Evolutionary conservation across 306 rosid genomes (phyloP).

Genomic region (Clitoria ternatea): DNA sequence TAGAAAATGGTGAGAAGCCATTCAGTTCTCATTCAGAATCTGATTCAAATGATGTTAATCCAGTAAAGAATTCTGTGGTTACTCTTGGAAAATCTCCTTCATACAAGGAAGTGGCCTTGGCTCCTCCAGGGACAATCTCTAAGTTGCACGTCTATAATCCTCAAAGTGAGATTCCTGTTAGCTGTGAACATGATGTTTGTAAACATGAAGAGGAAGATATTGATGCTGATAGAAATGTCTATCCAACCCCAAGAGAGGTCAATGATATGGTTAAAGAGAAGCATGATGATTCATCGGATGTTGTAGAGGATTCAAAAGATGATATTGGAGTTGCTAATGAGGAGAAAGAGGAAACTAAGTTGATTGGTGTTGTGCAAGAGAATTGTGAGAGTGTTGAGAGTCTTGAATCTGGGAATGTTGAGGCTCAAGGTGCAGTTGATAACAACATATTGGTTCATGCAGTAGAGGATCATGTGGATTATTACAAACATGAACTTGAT

Average conservation of each 20-base stretch:
- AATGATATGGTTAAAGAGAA: slow-evolving; percentile 38
- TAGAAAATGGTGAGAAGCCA: slow-evolving; percentile 38
- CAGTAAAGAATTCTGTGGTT: slow-evolving; percentile 51
- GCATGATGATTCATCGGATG: slow-evolving; percentile 30
- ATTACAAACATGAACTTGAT: slow-evolving; percentile 36
- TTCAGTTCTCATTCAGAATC: slow-evolving; percentile 39
- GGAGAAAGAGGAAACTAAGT: slow-evolving; percentile 45
- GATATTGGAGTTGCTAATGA: slow-evolving; percentile 37
- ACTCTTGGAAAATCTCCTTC: slow-evolving; percentile 96
- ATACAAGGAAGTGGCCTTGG: slow-evolving; percentile 97
- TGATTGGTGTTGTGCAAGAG: slow-evolving; percentile 34
- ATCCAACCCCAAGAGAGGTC: slow-evolving; percentile 34
- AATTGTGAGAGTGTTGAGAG: slow-evolving; percentile 38
- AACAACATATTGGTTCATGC: slow-evolving; percentile 30
- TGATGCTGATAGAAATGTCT: slow-evolving; percentile 36
- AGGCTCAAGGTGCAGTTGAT: slow-evolving; percentile 43
- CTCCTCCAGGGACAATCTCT: slow-evolving; percentile 91
- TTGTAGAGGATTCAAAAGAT: slow-evolving; percentile 38
- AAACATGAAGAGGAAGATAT: slow-evolving; percentile 40
- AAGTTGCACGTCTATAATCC: slow-evolving; percentile 63
- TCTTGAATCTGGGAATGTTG: slow-evolving; percentile 37
- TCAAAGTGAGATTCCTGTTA: slow-evolving; percentile 39
- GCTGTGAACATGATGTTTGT: slow-evolving; percentile 32
- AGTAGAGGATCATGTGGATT: slow-evolving; percentile 32
- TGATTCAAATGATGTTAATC: slow-evolving; percentile 47